Conservation (phyloP, 2,329 filamentous ascomycete genomes). For the Beauveria varroae region DNA sequence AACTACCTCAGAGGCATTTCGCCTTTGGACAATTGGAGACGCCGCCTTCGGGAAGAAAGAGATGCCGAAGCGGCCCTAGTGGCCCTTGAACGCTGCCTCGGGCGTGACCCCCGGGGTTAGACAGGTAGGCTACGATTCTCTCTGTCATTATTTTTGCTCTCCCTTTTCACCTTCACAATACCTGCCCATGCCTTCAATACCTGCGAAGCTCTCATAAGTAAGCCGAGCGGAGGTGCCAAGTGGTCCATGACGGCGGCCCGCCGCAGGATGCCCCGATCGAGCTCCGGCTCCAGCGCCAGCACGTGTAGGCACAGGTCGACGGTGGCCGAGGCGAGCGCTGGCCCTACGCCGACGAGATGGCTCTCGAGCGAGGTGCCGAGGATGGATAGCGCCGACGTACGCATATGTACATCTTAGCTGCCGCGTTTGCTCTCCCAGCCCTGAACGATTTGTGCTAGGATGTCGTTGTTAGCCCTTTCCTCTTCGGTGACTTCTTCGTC, state of each 20-base stretch:
- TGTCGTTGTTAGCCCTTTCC: slow-evolving; percentile 39
- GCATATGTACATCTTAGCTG: slow-evolving; percentile 61
- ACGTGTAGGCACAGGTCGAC: slow-evolving; percentile 58
- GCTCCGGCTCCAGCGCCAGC: slow-evolving; percentile 52
- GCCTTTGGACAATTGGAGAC: too few relatives aligned
- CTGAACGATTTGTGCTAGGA: slow-evolving; percentile 50
- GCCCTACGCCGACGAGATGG: slow-evolving; percentile 48
- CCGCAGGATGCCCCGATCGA: slow-evolving; percentile 56
- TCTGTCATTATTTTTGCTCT: too few relatives aligned
- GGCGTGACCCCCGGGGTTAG: too few relatives aligned
- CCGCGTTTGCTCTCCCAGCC: slow-evolving; percentile 62
- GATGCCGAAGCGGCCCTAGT: too few relatives aligned
- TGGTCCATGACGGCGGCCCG: slow-evolving; percentile 61
- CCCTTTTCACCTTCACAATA: too few relatives aligned
- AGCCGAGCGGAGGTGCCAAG: too few relatives aligned
- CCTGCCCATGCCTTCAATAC: too few relatives aligned
- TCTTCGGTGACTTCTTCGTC: slow-evolving; percentile 39
- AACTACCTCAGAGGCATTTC: too few relatives aligned
- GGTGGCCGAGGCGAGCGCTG: slow-evolving; percentile 43
- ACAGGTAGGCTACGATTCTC: too few relatives aligned
- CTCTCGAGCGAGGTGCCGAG: slow-evolving; percentile 53
- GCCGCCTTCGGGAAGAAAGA: too few relatives aligned
- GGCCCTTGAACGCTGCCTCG: too few relatives aligned
- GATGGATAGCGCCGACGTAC: slow-evolving; percentile 61
- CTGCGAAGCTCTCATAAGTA: too few relatives aligned